Conservation (phyloP, 2,329 filamentous ascomycete species). For the Bisporella sp. region DNA sequence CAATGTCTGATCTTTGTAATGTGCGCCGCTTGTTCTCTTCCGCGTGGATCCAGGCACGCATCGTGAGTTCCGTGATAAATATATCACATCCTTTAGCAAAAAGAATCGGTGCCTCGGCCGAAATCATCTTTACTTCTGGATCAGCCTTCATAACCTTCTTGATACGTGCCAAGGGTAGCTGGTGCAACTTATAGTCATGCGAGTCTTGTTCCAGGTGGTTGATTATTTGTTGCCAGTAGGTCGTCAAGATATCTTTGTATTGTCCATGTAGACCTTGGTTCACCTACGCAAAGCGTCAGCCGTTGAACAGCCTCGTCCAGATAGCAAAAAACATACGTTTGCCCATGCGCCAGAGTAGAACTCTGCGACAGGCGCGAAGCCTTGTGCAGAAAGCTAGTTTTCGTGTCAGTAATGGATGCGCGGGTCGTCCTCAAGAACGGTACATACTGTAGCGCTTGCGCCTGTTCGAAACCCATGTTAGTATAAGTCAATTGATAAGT, state of each 20-base stretch:
- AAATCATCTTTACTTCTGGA: slow-evolving; percentile 99
- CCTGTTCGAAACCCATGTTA: slow-evolving; percentile 37
- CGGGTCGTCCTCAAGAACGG: not conserved
- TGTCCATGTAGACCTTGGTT: slow-evolving; percentile 89
- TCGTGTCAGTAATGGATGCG: slow-evolving; percentile 18
- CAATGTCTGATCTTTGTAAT: slow-evolving; percentile 91
- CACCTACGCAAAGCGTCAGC: slow-evolving; percentile 49
- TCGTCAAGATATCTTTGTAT: slow-evolving; percentile 95
- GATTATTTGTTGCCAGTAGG: slow-evolving; percentile 99
- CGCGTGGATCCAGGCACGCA: slow-evolving; percentile 99
- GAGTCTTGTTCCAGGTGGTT: slow-evolving; percentile 89
- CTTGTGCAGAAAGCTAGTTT: slow-evolving; percentile 71
- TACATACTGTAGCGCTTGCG: slow-evolving; percentile 60
- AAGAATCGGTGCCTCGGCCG: slow-evolving; percentile 91
- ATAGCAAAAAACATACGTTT: slow-evolving; percentile 56
- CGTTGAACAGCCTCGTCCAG: slow-evolving; percentile 2
- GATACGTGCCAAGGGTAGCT: slow-evolving; percentile 92
- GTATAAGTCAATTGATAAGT: slow-evolving; percentile 12
- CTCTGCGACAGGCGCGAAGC: slow-evolving; percentile 81
- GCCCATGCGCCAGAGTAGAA: slow-evolving; percentile 92
- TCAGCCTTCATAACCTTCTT: slow-evolving; percentile 99
- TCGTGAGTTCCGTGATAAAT: slow-evolving; percentile 97
- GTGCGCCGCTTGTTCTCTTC: slow-evolving; percentile 98
- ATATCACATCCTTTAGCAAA: slow-evolving; percentile 99
- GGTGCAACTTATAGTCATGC: slow-evolving; percentile 98